Evolutionary conservation across 1,284 basidiomycete species (phyloP), one percentile per base, ranked within the genome.

Genomic region (Pascua guehoae): DNA sequence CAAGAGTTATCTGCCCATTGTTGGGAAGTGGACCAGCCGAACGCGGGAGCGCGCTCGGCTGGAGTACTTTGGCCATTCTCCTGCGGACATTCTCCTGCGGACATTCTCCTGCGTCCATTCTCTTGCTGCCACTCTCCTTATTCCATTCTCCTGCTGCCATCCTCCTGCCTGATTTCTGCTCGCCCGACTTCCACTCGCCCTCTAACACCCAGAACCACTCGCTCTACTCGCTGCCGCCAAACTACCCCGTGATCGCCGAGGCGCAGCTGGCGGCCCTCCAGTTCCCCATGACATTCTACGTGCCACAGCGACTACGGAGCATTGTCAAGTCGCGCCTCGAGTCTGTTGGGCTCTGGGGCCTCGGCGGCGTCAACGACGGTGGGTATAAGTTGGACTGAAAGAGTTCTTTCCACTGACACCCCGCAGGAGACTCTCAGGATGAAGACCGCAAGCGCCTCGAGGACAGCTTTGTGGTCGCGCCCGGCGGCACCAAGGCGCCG

Each of bases 181-280:
- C 39, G 43, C 37, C 12, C n/a, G n/a, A n/a, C n/a, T n/a, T n/a
- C n/a, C n/a, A n/a, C n/a, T n/a, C n/a, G n/a, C n/a, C n/a, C n/a
- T n/a, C n/a, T 32, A 3, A 32, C 24, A 47, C 40, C 16, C 64
- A 77, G 75, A 69, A 74, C 51, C 73, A 73, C 66, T 66, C 69
- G 15, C 63, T 72, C 38, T 77, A 73, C 63, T 71, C 70, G 4
- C 64, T 75, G 0, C 72, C 73, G 2, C 66, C 66, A 11, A 76
- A 77, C 60, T 70, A 73, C 52, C 56, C 67, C 1, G 49, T 60
- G 17, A 54, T 72, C 24, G 63, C 61, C n/a, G 64, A 63, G 24
- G 62, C 70, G 14, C 73, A 73, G 57, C 52, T 64, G 10, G 48
- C 58, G 0, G 53, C 60, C 16, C 63, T 71, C 7, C 41, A 61